Evolutionary conservation across 1,284 basidiomycete species (phyloP), one percentile per base, ranked within the genome.

Genomic region (Irpex lacteus): DNA sequence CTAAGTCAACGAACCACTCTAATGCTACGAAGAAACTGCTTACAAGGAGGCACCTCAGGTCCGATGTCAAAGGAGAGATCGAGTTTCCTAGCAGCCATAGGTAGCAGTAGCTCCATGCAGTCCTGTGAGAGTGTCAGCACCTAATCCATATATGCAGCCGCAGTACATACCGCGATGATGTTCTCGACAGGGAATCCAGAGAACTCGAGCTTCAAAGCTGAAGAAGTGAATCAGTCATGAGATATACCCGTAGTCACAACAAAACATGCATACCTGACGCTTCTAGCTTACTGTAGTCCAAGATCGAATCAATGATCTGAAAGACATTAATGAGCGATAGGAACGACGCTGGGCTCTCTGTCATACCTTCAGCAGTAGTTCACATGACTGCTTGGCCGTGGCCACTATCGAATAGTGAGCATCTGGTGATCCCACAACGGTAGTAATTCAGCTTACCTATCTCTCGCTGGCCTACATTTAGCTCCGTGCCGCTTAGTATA

Each of bases 231-330:
- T 19, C 47, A 26, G 13, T 4, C 13, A 6, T 49, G 3, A 5
- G 26, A 34, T 18, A 38, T 34, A 36, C 1, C 18, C 15, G 2
- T 47, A 47, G 15, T 47, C 18, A 36, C 4, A 32, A 18, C 32
- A 5, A 18, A 59, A 18, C 60, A 6, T 57, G 32, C 72, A 49
- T 70, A 85, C 87, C 87, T 62, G 87, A 89, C 19, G 88, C 88
- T 71, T 90, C 88, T 2, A 90, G 76, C 71, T 90, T 90, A 75
- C 87, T 89, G 73, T 90, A 90, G 70, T 90, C 88, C 67, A 90
- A 74, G 60, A 90, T 89, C 1, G 87, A 89, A 72, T 90, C 88
- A 68, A 90, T 90, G 71, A 90, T 90, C 87, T 90, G 32, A 6
- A 19, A 53, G 0, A 52, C 15, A 7, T 26, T 11, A 38, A 13